These are phyloP conservation scores for Akanthomyces lecanii DNA, from an alignment of 2,329 filamentous ascomycete genomes.

Conservation along the genomic window DNA sequence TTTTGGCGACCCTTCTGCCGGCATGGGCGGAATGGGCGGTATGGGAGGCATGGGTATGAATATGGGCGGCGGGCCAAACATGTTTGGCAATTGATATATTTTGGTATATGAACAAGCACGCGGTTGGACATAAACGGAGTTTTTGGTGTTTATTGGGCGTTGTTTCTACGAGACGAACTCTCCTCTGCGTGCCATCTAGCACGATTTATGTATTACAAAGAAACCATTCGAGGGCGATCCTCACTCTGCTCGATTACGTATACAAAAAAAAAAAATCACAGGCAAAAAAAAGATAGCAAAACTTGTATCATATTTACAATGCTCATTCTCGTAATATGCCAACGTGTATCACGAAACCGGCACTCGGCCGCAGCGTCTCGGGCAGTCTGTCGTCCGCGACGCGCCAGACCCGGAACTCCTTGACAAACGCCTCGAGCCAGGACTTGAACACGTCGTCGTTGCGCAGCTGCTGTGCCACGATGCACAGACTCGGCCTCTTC, in stretches of 20 bases:
- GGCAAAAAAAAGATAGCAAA: background rate
- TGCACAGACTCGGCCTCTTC: slow-evolving; percentile 49
- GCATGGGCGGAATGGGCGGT: slow-evolving; percentile 23
- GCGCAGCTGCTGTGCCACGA: slow-evolving; percentile 86
- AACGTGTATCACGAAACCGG: slow-evolving; percentile 80
- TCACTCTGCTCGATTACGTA: slow-evolving; percentile 1
- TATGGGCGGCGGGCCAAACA: slow-evolving; percentile 19
- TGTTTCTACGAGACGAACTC: background rate
- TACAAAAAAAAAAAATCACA: background rate
- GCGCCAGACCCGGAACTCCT: slow-evolving; percentile 70
- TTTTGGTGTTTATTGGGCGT: slow-evolving; percentile 13
- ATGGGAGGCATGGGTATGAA: slow-evolving; percentile 23
- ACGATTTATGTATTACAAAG: background rate
- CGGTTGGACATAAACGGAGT: background rate
- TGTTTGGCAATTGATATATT: slow-evolving; percentile 26
- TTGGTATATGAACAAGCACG: background rate
- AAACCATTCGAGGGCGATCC: background rate
- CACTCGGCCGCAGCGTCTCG: slow-evolving; percentile 53
- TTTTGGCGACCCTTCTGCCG: slow-evolving; percentile 24
- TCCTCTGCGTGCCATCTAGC: slow-evolving; percentile 1
- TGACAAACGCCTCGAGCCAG: slow-evolving; percentile 69
- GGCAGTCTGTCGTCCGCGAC: slow-evolving; percentile 62
- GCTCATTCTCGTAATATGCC: slow-evolving; percentile 52
- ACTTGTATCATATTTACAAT: background rate
- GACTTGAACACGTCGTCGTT: slow-evolving; percentile 78